Evolutionary conservation across 2,329 filamentous ascomycete species (phyloP).

Genomic region (Cladobotryum mycophilum): DNA sequence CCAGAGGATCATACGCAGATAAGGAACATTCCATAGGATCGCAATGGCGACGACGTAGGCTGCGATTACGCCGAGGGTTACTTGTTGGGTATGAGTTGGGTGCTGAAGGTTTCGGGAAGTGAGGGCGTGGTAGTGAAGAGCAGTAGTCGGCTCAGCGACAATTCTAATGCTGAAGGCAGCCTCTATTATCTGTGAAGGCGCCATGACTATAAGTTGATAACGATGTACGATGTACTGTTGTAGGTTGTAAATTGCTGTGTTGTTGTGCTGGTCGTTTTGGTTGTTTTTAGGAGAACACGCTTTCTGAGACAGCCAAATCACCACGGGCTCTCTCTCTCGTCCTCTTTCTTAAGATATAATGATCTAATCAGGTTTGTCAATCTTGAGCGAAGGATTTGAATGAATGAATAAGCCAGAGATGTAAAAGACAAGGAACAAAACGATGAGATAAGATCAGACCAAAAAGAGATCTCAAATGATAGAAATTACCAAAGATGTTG

Average conservation of each 20-base stretch:
- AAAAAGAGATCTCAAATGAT: background rate
- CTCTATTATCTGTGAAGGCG: conserved; percentile 5
- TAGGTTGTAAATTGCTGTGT: background rate
- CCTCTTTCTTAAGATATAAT: background rate
- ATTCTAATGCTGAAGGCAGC: background rate
- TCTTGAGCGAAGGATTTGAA: background rate
- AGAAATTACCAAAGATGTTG: background rate
- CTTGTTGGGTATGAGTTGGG: conserved; percentile 61
- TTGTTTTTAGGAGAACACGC: no score
- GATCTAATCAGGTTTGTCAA: background rate
- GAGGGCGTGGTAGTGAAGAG: background rate
- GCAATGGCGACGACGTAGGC: conserved; percentile 69
- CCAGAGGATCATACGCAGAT: conserved; percentile 68
- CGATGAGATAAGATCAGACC: background rate
- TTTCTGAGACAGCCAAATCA: background rate
- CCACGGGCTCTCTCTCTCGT: background rate
- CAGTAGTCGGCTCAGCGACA: no score
- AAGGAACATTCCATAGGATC: conserved; percentile 73
- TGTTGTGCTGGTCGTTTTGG: no score
- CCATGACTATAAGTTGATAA: no score
- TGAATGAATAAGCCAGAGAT: background rate
- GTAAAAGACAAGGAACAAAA: background rate
- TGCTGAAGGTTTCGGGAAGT: conserved; percentile 45
- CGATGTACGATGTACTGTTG: no score
- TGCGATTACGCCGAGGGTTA: conserved; percentile 65